These are phyloP conservation scores for Euphorbia celastroides DNA, from an alignment of 441 rosid genomes.

Conservation along the genomic window DNA sequence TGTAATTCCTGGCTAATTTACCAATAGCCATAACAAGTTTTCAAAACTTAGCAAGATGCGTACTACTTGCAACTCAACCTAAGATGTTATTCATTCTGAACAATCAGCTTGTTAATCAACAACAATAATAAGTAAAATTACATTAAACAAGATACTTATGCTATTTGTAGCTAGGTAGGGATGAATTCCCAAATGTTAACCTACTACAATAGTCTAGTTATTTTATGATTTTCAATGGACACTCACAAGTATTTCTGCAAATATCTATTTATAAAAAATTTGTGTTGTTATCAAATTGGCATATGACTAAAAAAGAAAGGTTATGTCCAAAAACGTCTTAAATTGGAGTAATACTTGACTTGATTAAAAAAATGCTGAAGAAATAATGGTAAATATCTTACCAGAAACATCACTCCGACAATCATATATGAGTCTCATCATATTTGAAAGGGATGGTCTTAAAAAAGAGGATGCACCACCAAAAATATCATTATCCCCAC, in stretches of 20 bases:
- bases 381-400: conserved; percentile 26
- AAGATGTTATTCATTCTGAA: background rate
- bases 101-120: background rate
- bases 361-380: background rate
- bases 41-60: background rate
- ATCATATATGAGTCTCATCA: conserved; percentile 60
- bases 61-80: background rate
- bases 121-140: background rate
- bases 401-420: conserved; percentile 72
- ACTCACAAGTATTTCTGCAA: background rate
- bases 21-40: background rate
- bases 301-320: background rate
- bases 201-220: background rate
- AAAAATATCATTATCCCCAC: conserved; percentile 20
- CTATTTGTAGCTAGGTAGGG: background rate
- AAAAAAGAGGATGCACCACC: conserved; percentile 25
- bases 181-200: background rate
- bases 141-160: background rate
- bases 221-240: background rate
- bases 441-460: conserved; percentile 30
- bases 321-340: background rate
- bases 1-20: background rate
- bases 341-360: background rate
- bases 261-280: background rate
- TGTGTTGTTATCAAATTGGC: background rate